A percentile compares a stretch with the other conserved stretches of the same genome.
phyloP scores from a whole-genome alignment of 2,329 filamentous ascomycete species.

The Claviceps pusilla region DNA sequence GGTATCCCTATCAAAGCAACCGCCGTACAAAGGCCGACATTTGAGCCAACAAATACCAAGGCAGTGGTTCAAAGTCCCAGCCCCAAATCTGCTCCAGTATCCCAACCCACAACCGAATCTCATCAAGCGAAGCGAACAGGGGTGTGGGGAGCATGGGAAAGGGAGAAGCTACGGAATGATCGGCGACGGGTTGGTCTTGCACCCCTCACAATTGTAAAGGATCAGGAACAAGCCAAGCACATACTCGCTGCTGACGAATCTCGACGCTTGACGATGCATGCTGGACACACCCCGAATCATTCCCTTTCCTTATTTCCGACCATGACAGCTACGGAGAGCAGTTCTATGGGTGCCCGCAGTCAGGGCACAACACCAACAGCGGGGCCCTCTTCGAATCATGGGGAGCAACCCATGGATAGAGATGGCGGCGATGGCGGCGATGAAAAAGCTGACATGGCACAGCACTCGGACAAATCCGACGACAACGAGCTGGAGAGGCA shows the following conservation, averaged over 20 bases:
- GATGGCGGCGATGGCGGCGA: background rate
- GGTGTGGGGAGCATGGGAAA: constrained; percentile 1
- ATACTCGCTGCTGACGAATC: constrained; percentile 33
- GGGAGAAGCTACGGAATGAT: constrained; percentile 2
- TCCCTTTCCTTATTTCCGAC: constrained; percentile 38
- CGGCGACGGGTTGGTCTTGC: constrained; percentile 3
- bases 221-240: constrained; percentile 25
- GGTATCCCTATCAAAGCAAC: constrained; percentile 41
- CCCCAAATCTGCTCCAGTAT: constrained; percentile 17
- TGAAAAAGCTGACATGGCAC: background rate
- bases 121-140: background rate
- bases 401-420: background rate
- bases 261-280: constrained; percentile 43
- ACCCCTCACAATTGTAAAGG: constrained; percentile 16
- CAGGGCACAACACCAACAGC: constrained; percentile 17
- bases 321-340: constrained; percentile 24
- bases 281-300: constrained; percentile 48
- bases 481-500: background rate
- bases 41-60: constrained; percentile 11
- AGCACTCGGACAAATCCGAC: background rate
- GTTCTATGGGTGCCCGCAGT: constrained; percentile 14
- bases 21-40: constrained; percentile 37
- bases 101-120: constrained; percentile 6
- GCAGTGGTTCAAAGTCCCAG: constrained; percentile 18
- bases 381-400: constrained; percentile 4